Percentiles rank a stretch among this genome's conserved stretches.
phyloP scores from a whole-genome alignment of 2,329 filamentous ascomycete genomes.

The Purpureocillium lavendulum region DNA sequence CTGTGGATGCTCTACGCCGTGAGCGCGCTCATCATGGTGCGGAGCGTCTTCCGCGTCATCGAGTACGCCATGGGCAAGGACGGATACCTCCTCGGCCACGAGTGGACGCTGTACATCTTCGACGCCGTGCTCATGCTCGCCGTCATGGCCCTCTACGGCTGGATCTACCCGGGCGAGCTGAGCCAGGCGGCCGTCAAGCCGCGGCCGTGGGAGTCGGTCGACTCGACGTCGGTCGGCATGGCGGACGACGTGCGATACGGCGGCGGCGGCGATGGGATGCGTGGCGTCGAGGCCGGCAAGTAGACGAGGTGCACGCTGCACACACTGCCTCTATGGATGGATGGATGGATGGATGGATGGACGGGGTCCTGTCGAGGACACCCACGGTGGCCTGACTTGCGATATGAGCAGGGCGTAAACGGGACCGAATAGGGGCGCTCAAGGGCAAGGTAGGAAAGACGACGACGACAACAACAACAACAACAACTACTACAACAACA shows the following conservation, averaged over 20 bases:
- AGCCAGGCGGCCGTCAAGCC: background rate
- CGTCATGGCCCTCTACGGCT: conserved; percentile 12
- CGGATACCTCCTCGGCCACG: conserved; percentile 30
- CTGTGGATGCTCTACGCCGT: conserved; percentile 27
- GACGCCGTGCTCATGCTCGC: conserved; percentile 21
- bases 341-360: too few species aligned
- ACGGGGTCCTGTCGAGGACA: too few species aligned
- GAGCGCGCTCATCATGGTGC: conserved; percentile 29
- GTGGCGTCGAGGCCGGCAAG: background rate
- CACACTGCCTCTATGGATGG: too few species aligned
- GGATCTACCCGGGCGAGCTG: conserved; percentile 11
- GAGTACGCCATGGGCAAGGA: conserved; percentile 35
- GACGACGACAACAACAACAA: too few species aligned
- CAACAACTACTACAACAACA: too few species aligned
- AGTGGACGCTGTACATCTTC: conserved; percentile 35
- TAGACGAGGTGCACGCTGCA: background rate
- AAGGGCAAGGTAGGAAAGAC: too few species aligned
- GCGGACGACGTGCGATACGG: conserved; percentile 2
- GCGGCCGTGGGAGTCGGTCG: conserved; percentile 4
- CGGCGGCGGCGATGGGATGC: background rate
- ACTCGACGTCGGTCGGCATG: background rate
- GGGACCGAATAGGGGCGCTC: too few species aligned
- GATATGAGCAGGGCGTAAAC: too few species aligned
- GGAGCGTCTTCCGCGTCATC: conserved; percentile 37
- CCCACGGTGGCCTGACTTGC: too few species aligned